Evolutionary conservation across 352 stramenopile species (phyloP), one percentile per base, ranked within the genome.

Genomic region (Elongisporangium prolatum): DNA sequence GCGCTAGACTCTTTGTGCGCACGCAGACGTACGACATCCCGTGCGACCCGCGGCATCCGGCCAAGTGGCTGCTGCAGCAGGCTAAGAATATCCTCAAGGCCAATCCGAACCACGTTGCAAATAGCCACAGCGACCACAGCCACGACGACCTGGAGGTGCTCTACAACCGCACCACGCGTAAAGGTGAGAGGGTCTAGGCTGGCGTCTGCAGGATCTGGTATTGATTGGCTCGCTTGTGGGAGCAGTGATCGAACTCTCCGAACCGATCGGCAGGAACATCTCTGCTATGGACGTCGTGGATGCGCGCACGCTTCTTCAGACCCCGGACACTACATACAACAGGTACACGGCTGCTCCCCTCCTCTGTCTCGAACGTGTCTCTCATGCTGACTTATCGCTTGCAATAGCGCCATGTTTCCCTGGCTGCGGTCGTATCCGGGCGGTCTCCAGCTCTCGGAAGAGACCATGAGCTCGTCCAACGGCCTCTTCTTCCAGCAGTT

Each of bases 21-120:
- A 89, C 84, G 34, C 84, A 89, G 72, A 91, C 82, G 67, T 90
- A 91, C 67, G 82, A 94, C 56, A 89, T 94, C 57, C 74, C 82
- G 49, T 92, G 84, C 61, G 80, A 94, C 56, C 75, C 84, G 50
- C 78, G 71, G 22, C 76, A 89, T 55, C 71, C 80, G 0, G 82
- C 82, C 50, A 76, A 86, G 55, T 89, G 77, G 80, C 80, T 94
- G 22, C 64, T 94, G n/a, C 54, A 72, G 49, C 80, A 91, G 52
- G 84, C 84, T 24, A 90, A 84, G 68, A 87, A 71, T 59, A 92
- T 92, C 72, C 21, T 60, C 60, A 59, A 20, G 24, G 52, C 57
- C 21, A 48, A 57, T 38, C 44, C 18, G 7, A 56, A 63, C 25
- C 53, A 60, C 37, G 65, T 61, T 4, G 34, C 34, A 11, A 44